Percentiles rank a stretch among this genome's conserved stretches.
Conservation (phyloP, 192 early-diverging fungal species). For the Backusella luteola region DNA sequence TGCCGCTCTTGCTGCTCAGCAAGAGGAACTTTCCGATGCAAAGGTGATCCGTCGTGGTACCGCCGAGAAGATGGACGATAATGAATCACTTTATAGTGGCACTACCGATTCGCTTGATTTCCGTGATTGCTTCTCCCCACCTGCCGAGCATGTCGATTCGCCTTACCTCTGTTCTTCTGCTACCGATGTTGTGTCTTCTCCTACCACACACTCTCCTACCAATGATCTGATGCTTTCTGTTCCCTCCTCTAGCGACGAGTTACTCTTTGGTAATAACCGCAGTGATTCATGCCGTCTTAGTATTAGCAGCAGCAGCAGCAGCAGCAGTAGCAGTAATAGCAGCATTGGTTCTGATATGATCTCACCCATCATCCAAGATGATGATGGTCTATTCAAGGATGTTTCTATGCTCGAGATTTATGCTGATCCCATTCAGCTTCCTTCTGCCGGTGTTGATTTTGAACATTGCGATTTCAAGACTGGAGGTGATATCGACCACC, state of each 20-base stretch:
- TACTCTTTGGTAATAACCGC: neutral
- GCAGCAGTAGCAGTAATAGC: neutral
- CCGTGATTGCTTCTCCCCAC: conserved; percentile 30
- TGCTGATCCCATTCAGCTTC: conserved; percentile 8
- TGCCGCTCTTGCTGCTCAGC: conserved; percentile 22
- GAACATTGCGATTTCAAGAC: conserved; percentile 16
- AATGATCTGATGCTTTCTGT: conserved; percentile 9
- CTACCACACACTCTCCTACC: neutral
- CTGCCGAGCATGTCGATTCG: neutral
- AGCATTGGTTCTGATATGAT: neutral
- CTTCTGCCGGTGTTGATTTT: conserved; percentile 9
- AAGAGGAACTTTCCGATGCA: conserved; percentile 6
- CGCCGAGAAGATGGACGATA: conserved; percentile 7
- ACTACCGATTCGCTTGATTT: conserved; percentile 20
- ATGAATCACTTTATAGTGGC: conserved; percentile 13
- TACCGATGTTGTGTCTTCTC: neutral
- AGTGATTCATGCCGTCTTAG: neutral
- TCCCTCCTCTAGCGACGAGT: neutral
- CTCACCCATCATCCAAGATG: neutral
- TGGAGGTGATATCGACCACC: neutral
- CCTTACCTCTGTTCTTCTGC: neutral
- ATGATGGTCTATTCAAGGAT: conserved; percentile 1
- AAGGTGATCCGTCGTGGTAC: neutral
- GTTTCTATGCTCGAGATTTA: neutral
- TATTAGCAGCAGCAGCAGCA: neutral